Base-by-base conservation (phyloP, 352 stramenopile genomes). In the Phytopythium helicoides region DNA sequence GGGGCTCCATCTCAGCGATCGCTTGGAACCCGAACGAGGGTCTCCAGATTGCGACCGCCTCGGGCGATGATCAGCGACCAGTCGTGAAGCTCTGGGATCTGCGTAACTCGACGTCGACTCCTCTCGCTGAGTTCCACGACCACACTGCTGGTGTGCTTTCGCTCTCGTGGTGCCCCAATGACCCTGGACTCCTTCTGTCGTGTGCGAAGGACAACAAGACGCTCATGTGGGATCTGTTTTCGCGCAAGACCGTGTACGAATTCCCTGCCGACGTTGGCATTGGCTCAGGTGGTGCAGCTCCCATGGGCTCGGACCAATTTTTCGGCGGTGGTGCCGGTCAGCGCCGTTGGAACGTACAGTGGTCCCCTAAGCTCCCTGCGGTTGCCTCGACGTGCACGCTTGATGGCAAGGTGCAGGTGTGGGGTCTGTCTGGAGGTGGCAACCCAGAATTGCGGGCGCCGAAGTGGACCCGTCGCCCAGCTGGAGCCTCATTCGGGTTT, bases 51-150 rank as follows among this genome's bases (percentile, higher is more conserved):
- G 83, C 98, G 28, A 99, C 96, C 18, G 97, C 96, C 5, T 97
- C 91, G 9, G 91, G 83, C 8, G 95, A 98, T 66, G 95, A 99
- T 71, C 87, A 96, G 18, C 93, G 97, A 44, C 95, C 96, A 0
- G 89, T 98, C 15, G 76, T 99, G 33, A 97, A 98, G 66, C 75
- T 99, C 36, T 99, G 96, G 95, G 97, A 99, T 73, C 71, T 99
- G 52, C 83, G 97, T n/a, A 96, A 96, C 45, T 98, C 89, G 18
- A 99, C 96, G 10, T 98, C 95, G 49, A 98, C 98, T 54, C 97
- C 97, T 0, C 67, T 99, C 12, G 86, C 91, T 8, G 96, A 98
- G 54, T 89, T 99, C 52, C 70, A 94, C 51, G 97, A 97, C 54
- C 97, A 99, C 80, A 87, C 77, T 7, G 85, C 96, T 3, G 97